Evolutionary conservation across 306 rosid species (phyloP), one percentile per base, ranked within the genome.

Genomic region (Carpinus viminea): DNA sequence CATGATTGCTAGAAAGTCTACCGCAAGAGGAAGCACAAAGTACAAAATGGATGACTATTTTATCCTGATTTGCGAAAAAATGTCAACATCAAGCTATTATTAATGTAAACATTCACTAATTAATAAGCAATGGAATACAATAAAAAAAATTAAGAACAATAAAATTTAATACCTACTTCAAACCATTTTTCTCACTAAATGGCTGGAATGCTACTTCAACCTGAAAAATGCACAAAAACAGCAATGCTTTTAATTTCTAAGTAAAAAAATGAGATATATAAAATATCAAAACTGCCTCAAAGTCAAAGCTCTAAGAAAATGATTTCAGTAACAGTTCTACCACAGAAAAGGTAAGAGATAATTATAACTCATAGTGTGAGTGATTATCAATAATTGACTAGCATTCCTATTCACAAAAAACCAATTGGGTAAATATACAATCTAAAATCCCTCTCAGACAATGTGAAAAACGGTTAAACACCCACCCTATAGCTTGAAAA

Each of bases 1-100:
- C 91, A 87, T 87, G 78, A 55, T 68, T 75, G 47, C 84, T 76
- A 17, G 71, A 76, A 43, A 17, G 59, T 62, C 79, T 76, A 74
- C 10, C 2, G 45, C 2, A 20, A 82, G 7, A 79, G 79, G 60
- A 3, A 41, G 52, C 17, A 51, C 71, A 5, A 70, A 46, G 18
- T 47, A 74, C 18, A 21, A 38, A 28, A 69, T 72, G 52, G 3
- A 47, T 4, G 28, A 50, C 59, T 13, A 50, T 17, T 50, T 48
- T 71, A 26, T 24, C 74, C 74, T 5, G 24, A 15, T 26, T 68
- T 41, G 48, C 43, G 6, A 13, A 16, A 71, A 47, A 70, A 50
- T 47, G 20, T 24, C 71, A 66, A 38, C 24, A 68, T 41, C 72
- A 10, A 18, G 24, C 72, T 4, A 18, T 41, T 48, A 5, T 26